Evolutionary conservation across 768 basidiomycete species (phyloP).

Genomic region (Neoboletus brunneissimus): DNA sequence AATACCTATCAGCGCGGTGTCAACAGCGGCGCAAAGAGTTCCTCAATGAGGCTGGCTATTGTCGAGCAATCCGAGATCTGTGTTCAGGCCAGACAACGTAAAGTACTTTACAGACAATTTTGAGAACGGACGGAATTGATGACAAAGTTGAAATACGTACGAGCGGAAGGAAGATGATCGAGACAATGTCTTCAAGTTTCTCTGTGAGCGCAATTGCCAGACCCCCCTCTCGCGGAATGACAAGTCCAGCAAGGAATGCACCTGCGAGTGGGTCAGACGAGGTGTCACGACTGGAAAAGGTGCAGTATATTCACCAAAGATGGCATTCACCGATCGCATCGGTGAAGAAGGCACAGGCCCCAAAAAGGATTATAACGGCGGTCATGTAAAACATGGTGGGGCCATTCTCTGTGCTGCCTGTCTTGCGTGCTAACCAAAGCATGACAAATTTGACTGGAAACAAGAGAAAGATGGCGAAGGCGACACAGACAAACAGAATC

Average conservation of each 20-base stretch:
- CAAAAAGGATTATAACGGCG: slow-evolving; percentile 70
- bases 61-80: slow-evolving; percentile 84
- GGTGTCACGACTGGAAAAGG: background rate
- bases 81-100: slow-evolving; percentile 86
- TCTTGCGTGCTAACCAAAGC: slow-evolving; percentile 68
- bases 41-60: slow-evolving; percentile 44
- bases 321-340: slow-evolving; percentile 91
- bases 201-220: slow-evolving; percentile 86
- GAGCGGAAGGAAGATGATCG: slow-evolving; percentile 85
- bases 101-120: slow-evolving; percentile 84
- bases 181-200: slow-evolving; percentile 94
- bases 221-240: slow-evolving; percentile 85
- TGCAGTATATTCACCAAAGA: slow-evolving; percentile 58
- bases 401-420: slow-evolving; percentile 77
- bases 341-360: slow-evolving; percentile 89
- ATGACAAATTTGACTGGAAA: slow-evolving; percentile 62
- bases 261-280: slow-evolving; percentile 35
- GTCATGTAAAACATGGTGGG: slow-evolving; percentile 93
- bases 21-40: background rate
- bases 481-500: slow-evolving; percentile 77
- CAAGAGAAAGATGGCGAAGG: slow-evolving; percentile 75
- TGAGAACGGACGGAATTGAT: background rate
- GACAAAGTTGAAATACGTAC: slow-evolving; percentile 35
- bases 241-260: slow-evolving; percentile 77
- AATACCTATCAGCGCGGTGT: slow-evolving; percentile 43